Conservation (phyloP, 164 flowering plant genomes). For the Santalum album region DNA sequence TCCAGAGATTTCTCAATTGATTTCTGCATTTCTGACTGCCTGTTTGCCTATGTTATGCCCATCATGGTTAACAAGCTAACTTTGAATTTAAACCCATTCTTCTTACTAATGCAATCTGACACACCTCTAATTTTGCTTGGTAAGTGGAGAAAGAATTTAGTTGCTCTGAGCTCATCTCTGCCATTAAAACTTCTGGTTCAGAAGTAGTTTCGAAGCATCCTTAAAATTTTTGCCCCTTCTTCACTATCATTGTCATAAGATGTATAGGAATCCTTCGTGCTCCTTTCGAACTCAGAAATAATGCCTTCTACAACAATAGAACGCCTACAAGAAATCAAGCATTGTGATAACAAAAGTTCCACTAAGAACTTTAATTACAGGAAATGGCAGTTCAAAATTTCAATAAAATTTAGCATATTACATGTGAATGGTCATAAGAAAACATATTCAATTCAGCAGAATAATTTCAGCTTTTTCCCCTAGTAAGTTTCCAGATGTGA, state of each 20-base stretch:
- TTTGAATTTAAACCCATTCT: conserved; percentile 3
- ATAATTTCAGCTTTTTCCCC: too few relatives aligned
- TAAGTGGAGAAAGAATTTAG: conserved; percentile 54
- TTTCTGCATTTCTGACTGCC: conserved; percentile 51
- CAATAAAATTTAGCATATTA: too few relatives aligned
- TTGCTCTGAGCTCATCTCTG: conserved; percentile 79
- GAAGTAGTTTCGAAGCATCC: conserved; percentile 71
- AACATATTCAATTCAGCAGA: too few relatives aligned
- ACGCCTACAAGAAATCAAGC: conserved; percentile 40
- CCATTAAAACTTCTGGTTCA: conserved; percentile 91
- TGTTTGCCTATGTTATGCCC: conserved; percentile 38
- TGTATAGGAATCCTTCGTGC: conserved; percentile 13
- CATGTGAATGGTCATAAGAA: too few relatives aligned
- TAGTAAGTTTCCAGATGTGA: too few relatives aligned
- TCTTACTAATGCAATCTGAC: conserved; percentile 8
- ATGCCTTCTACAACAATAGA: conserved; percentile 57
- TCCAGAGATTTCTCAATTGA: conserved; percentile 60
- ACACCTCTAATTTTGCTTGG: conserved; percentile 75
- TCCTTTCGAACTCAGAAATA: conserved; percentile 47
- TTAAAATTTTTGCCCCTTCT: conserved; percentile 73
- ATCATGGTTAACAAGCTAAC: conserved; percentile 8
- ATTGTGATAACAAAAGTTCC: background rate
- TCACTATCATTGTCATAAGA: conserved; percentile 53
- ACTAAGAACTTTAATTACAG: background rate
- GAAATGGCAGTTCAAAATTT: background rate